Percentiles rank a stretch among this genome's conserved stretches.
Evolutionary conservation across 345 rosid species (phyloP).

Genomic region (Euphorbia tirucalli): DNA sequence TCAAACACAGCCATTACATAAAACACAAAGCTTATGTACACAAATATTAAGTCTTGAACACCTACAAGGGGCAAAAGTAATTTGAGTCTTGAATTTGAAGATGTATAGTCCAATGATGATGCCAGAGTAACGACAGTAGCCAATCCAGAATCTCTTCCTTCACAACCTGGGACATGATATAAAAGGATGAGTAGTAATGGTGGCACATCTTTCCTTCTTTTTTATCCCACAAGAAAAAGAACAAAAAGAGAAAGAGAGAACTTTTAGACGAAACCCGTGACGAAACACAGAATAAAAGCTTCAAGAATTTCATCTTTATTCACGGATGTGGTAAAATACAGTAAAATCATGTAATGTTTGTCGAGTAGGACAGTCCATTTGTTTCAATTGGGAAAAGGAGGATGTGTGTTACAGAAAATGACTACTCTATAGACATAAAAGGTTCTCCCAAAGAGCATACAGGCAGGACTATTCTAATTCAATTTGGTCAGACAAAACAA

Average conservation of each 20-base stretch:
- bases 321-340: background rate
- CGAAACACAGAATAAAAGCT: background rate
- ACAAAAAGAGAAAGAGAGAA: too few species aligned
- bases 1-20: slow-evolving; percentile 9
- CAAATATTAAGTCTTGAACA: slow-evolving; percentile 13
- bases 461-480: background rate
- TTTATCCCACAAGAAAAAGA: background rate
- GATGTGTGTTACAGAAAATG: background rate
- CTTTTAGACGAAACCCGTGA: background rate
- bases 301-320: background rate
- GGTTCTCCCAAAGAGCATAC: background rate
- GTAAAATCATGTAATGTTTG: background rate
- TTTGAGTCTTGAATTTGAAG: slow-evolving; percentile 80
- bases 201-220: background rate
- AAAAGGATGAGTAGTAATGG: background rate
- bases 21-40: slow-evolving; percentile 11
- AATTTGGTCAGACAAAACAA: background rate
- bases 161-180: slow-evolving; percentile 51
- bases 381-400: background rate
- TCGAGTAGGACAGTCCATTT: background rate
- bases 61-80: slow-evolving; percentile 87
- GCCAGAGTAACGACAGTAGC: slow-evolving; percentile 83
- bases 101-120: slow-evolving; percentile 83
- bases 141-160: slow-evolving; percentile 64
- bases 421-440: background rate